These are phyloP conservation scores for Fusarium illudens DNA, from an alignment of 2,329 filamentous ascomycete species.

Conservation along the genomic window DNA sequence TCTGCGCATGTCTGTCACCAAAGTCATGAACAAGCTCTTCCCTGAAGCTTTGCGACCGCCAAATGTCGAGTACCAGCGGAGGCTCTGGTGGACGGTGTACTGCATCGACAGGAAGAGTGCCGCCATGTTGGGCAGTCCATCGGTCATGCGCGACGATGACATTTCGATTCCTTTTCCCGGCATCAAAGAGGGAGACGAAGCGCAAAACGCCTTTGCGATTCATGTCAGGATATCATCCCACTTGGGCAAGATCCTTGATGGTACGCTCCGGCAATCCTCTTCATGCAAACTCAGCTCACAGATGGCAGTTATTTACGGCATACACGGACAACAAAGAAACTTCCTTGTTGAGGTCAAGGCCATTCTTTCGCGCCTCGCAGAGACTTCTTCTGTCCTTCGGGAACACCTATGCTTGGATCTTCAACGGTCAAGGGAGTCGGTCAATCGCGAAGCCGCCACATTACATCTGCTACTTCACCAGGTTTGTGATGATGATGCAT, in stretches of 20 bases:
- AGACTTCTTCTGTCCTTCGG: constrained; percentile 18
- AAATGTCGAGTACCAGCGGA: constrained; percentile 26
- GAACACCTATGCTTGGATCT: constrained; percentile 22
- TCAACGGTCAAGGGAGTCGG: constrained; percentile 7
- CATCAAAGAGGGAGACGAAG: constrained; percentile 11
- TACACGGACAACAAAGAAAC: constrained; percentile 15
- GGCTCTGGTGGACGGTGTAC: constrained; percentile 35
- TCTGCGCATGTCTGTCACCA: constrained; percentile 26
- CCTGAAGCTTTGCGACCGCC: constrained; percentile 22
- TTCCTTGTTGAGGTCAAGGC: constrained; percentile 30
- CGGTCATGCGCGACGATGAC: constrained; percentile 27
- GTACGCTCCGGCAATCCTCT: background rate
- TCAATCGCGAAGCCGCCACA: constrained; percentile 32
- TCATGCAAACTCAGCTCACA: background rate
- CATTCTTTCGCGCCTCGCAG: constrained; percentile 28
- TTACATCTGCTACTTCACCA: constrained; percentile 29
- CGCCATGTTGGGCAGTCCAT: constrained; percentile 27
- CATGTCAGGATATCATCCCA: constrained; percentile 30
- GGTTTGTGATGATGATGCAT: background rate
- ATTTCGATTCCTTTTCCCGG: constrained; percentile 31
- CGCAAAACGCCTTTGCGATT: constrained; percentile 27
- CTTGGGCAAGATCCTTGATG: constrained; percentile 33
- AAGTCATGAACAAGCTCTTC: constrained; percentile 27
- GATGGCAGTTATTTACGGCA: constrained; percentile 24
- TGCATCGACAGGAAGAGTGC: constrained; percentile 36